phyloP scores from a whole-genome alignment of 2,329 filamentous ascomycete genomes.

The Ophiosphaerella korrae region DNA sequence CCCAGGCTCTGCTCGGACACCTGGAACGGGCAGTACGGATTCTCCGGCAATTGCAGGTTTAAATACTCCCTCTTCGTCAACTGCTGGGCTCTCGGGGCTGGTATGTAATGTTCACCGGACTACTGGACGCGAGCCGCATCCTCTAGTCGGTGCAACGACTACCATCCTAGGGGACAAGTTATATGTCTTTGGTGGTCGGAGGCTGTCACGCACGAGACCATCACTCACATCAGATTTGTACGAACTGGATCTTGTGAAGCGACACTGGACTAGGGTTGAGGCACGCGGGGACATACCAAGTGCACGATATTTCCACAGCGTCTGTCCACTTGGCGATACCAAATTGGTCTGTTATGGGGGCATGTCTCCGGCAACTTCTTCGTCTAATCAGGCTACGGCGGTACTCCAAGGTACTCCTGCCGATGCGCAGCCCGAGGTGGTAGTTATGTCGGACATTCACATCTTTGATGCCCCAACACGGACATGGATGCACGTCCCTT shows the following conservation, averaged over 20 bases:
- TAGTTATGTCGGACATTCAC: conserved; percentile 97
- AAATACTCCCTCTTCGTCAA: conserved; percentile 48
- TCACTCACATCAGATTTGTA: conserved; percentile 89
- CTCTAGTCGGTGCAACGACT: conserved; percentile 91
- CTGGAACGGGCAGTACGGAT: conserved; percentile 54
- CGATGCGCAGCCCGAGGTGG: conserved; percentile 81
- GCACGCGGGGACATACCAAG: conserved; percentile 83
- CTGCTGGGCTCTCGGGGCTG: conserved; percentile 68
- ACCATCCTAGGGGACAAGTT: conserved; percentile 94
- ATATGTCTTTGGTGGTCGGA: conserved; percentile 92
- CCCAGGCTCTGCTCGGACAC: conserved; percentile 40
- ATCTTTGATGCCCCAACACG: conserved; percentile 85
- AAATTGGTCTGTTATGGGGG: conserved; percentile 98
- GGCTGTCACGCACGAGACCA: conserved; percentile 82
- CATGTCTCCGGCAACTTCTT: conserved; percentile 79
- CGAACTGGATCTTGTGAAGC: conserved; percentile 85
- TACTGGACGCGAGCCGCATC: conserved; percentile 87
- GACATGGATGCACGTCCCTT: conserved; percentile 83
- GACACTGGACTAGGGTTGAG: conserved; percentile 92
- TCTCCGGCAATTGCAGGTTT: conserved; percentile 47
- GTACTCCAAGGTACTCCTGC: conserved; percentile 46
- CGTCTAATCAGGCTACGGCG: conserved; percentile 43
- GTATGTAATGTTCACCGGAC: conserved; percentile 77
- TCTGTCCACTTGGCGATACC: conserved; percentile 89
- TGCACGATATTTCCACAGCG: conserved; percentile 94